Conservation (phyloP, 2,329 filamentous ascomycete genomes). For the Volutella citrinella region DNA sequence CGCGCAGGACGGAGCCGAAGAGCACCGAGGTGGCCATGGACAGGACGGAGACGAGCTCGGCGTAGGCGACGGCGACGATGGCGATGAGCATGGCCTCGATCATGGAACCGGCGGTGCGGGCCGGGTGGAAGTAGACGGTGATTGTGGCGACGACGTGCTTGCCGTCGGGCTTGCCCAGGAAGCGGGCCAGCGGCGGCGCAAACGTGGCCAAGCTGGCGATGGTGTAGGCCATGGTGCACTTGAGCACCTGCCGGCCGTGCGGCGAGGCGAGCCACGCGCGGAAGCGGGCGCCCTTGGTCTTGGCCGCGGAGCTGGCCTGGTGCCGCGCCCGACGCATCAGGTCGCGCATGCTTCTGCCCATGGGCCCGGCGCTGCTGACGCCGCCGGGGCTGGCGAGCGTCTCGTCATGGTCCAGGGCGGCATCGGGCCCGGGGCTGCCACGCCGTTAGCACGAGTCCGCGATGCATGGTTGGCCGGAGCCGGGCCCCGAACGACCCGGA, state of each 20-base stretch:
- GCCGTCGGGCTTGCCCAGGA: constrained; percentile 80
- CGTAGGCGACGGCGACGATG: constrained; percentile 72
- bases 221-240: constrained; percentile 87
- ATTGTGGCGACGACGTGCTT: constrained; percentile 94
- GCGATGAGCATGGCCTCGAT: constrained; percentile 78
- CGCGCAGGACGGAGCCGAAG: constrained; percentile 64
- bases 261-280: constrained; percentile 64
- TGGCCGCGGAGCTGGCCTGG: too few relatives aligned
- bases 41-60: constrained; percentile 64
- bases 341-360: too few relatives aligned
- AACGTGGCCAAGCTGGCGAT: constrained; percentile 85
- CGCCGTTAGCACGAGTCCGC: too few relatives aligned
- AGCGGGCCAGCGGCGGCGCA: constrained; percentile 64
- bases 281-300: too few relatives aligned
- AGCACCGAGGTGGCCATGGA: constrained; percentile 85
- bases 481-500: too few relatives aligned
- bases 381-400: too few relatives aligned
- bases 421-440: too few relatives aligned
- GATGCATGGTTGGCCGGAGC: too few relatives aligned
- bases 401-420: too few relatives aligned
- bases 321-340: constrained; percentile 33
- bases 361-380: too few relatives aligned
- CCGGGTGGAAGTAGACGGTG: constrained; percentile 92
- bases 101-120: constrained; percentile 84
- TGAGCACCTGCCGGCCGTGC: constrained; percentile 75